These are phyloP conservation scores for Gossypium davidsonii DNA, from an alignment of 441 rosid genomes.

Conservation along the genomic window DNA sequence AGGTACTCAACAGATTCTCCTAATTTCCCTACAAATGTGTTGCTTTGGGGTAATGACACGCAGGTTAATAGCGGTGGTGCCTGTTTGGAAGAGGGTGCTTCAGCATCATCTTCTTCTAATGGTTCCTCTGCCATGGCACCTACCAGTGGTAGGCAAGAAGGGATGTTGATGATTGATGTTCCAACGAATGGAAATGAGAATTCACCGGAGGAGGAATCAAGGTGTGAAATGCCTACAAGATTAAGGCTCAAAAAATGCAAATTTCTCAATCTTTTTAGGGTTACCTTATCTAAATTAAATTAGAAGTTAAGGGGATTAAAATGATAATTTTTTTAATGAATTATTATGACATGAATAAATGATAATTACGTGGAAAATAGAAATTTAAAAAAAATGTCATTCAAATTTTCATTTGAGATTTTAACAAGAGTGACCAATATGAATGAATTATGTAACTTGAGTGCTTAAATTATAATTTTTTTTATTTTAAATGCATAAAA, in stretches of 20 bases:
- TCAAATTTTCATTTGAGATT: no score
- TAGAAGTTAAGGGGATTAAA: no score
- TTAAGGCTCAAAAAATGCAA: constrained; percentile 25
- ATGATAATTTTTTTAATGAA: no score
- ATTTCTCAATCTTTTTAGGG: no score
- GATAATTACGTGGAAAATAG: no score
- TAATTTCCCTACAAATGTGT: constrained; percentile 67
- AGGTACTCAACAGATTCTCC: constrained; percentile 42
- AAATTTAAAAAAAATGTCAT: no score
- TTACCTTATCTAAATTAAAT: no score
- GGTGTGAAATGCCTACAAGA: constrained; percentile 50
- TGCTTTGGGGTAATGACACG: constrained; percentile 77
- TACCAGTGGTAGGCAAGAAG: constrained; percentile 29
- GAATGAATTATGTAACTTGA: no score
- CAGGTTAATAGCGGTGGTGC: constrained; percentile 50
- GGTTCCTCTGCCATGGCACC: constrained; percentile 26
- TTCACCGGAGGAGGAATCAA: constrained; percentile 49
- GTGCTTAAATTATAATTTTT: no score
- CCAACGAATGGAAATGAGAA: constrained; percentile 34
- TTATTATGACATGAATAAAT: no score
- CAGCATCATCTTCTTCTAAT: constrained; percentile 18
- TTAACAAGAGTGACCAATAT: no score
- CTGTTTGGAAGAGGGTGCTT: constrained; percentile 33
- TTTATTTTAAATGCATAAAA: no score
- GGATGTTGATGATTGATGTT: constrained; percentile 48